A percentile compares a stretch with the other conserved stretches of the same genome.
Conservation (phyloP, 169 alveolate species). For the Plasmodium falciparum region DNA sequence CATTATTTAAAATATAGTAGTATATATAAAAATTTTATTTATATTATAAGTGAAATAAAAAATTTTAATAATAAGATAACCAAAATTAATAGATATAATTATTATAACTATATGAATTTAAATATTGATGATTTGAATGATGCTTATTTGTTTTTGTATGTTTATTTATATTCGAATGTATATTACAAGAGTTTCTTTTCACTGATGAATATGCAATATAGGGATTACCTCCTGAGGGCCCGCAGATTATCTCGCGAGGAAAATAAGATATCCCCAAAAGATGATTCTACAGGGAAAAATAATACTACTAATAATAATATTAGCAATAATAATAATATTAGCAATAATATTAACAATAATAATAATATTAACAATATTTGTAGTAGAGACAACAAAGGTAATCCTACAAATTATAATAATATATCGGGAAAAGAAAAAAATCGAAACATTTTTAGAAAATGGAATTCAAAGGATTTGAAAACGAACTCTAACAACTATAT, state of each 20-base stretch:
- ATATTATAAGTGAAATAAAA: conserved; percentile 52
- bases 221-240: not conserved
- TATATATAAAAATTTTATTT: conserved; percentile 59
- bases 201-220: not conserved
- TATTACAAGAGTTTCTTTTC: conserved; percentile 10
- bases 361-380: no score
- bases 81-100: conserved; percentile 35
- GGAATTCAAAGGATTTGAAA: no score
- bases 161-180: conserved; percentile 53
- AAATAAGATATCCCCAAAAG: not conserved
- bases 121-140: conserved; percentile 47
- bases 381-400: no score
- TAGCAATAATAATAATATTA: not conserved
- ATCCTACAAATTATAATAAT: no score
- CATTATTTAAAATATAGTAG: conserved; percentile 56
- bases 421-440: no score
- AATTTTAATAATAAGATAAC: conserved; percentile 29
- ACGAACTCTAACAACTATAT: no score
- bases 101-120: conserved; percentile 43
- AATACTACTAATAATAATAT: not conserved
- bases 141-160: conserved; percentile 49
- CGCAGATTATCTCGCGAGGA: not conserved
- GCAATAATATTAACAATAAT: no score
- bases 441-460: no score
- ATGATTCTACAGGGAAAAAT: not conserved